Evolutionary conservation across 352 stramenopile genomes (phyloP).

Genomic region (Pythium monospermum): DNA sequence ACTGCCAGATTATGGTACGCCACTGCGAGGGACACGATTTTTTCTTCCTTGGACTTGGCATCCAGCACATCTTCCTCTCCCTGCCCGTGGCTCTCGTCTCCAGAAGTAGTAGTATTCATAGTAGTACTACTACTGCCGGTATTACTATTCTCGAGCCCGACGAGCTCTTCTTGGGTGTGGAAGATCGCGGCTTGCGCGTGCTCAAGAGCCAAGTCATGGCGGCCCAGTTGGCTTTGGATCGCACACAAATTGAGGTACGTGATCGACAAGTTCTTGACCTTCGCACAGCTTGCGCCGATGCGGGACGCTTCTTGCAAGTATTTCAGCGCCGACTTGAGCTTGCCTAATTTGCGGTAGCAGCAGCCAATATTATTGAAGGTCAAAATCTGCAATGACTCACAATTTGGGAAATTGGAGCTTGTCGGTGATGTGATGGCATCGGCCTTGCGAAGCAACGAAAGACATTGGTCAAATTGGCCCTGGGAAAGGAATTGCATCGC

Average conservation of each 20-base stretch:
- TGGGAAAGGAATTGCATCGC: slow-evolving; percentile 65
- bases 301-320: slow-evolving; percentile 69
- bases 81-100: slow-evolving; percentile 4
- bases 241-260: slow-evolving; percentile 80
- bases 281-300: slow-evolving; percentile 41
- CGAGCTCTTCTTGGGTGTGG: slow-evolving; percentile 75
- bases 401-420: slow-evolving; percentile 60
- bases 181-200: slow-evolving; percentile 79
- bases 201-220: slow-evolving; percentile 65
- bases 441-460: slow-evolving; percentile 67
- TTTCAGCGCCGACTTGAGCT: slow-evolving; percentile 66
- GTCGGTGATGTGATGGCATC: slow-evolving; percentile 53
- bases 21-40: slow-evolving; percentile 69
- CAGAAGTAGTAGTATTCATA: too few species aligned
- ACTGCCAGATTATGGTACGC: slow-evolving; percentile 80
- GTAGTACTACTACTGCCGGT: too few species aligned
- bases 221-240: slow-evolving; percentile 67
- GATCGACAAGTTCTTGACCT: slow-evolving; percentile 77
- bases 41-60: slow-evolving; percentile 60
- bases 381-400: slow-evolving; percentile 68
- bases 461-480: slow-evolving; percentile 56
- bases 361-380: slow-evolving; percentile 83
- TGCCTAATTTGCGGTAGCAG: slow-evolving; percentile 73
- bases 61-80: slow-evolving; percentile 31
- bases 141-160: slow-evolving; percentile 36